Evolutionary conservation across 23 red algal species (phyloP), one percentile per base, ranked within the genome.

Genomic region (Chondrus crispus): DNA sequence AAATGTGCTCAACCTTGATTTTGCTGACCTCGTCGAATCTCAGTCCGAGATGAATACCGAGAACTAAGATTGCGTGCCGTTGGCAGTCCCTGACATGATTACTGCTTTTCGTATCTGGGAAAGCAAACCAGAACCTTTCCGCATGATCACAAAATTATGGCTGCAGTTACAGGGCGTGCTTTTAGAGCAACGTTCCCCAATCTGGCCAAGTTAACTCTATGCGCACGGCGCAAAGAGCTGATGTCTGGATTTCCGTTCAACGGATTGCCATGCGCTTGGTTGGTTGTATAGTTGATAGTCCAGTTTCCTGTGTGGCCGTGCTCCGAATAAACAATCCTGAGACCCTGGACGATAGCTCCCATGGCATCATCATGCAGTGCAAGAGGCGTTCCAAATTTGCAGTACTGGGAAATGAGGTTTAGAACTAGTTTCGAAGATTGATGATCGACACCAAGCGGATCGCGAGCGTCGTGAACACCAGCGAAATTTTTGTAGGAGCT

Each of bases 391-490:
- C 63, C 62, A 51, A 88, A 71, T 72, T 63, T 46, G 52, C 84
- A 71, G 63, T 88, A 88, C 19, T 88, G 62, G 41, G 58, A 52
- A 12, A 88, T 42, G 10, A 88, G 9, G 75, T 88, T 88, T 22
- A 76, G 38, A 28, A 88, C 35, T 24, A 88, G 62, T 46, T 76
- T 49, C 1, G 85, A 88, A 54, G 32, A 47, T 33, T 33, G 19
- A 5, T 2, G 14, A 3, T 46, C 20, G 14, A 83, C 79, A 13
- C 5, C 4, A 0, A 58, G 3, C 1, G 79, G 79, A 2, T 83
- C 79, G 20, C 3, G 0, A 4, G 49, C 48, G 14, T 62, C 38
- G 29, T 83, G 79, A 38, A 38, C 8, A 39, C 46, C 55, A 18
- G 76, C 76, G 55, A 53, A 81, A 28, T 57, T 19, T 11, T 49